Base-by-base conservation (phyloP, 2,329 filamentous ascomycete genomes). In the Zasmidium angulare region DNA sequence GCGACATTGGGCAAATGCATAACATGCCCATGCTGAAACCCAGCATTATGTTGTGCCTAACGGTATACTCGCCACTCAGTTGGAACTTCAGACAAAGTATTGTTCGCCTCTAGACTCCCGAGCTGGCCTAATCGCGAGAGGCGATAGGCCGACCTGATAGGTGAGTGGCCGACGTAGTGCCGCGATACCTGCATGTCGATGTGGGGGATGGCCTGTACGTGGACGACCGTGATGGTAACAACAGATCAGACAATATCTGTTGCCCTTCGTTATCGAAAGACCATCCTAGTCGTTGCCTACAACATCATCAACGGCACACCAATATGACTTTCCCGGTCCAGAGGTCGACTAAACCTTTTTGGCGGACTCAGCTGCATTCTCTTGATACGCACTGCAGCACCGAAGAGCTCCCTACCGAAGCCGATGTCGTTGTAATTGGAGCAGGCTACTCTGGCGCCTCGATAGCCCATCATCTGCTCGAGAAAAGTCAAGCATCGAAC, bases 341-440 rank as follows among this genome's bases (percentile, higher is more conserved):
- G 10, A 61, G 65, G 20, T 58, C 67, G 1, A 71, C 68, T 1
- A n/a, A 56, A 21, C 59, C 78, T 1, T 82, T 79, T 66, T 82
- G 80, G 81, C 71, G 75, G 19, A 71, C 70, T 2, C 62, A 76
- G 22, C 74, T 73, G 6, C 72, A 78, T 61, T 58, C 65, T 1
- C 67, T 82, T 1, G 77, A 80, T 58, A 70, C 86, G n/a, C 85
- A 90, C 69, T 82, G 84, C 21, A 87, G 86, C 0, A 91, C 89
- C 0, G 68, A 77, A 1, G 75, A 83, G 6, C 76, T 92, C 20
- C 69, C 69, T 19, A 10, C 48, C 43, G 58, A 63, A 56, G 64
- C 59, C 31, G 67, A 70, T 24, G 61, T 71, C 46, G 64, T 65
- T 19, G 63, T 71, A 17, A 64, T 71, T 51, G 69, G 69, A n/a